Base-by-base conservation (phyloP, 768 basidiomycete species). In the Mrakia frigida region DNA sequence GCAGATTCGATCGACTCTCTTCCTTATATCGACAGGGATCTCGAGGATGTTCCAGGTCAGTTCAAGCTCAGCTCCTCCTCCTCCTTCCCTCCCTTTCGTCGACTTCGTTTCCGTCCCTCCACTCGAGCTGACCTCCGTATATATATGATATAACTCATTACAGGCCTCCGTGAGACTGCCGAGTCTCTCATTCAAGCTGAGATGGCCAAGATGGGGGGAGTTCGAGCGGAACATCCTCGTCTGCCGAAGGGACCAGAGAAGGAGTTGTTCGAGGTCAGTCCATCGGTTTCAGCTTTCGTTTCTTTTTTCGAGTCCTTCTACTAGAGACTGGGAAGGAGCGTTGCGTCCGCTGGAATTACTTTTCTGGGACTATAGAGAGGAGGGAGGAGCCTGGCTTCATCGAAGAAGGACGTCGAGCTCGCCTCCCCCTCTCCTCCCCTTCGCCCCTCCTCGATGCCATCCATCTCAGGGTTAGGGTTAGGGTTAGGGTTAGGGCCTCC, bases 1-100 rank as follows among this genome's bases (percentile, higher is more conserved):
- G 41, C 16, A 2, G 73, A 74, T 31, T 65, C 74, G 21, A 68
- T 78, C 23, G 77, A 78, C 60, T 68, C 77, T 37, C 69, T 78
- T 28, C 77, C 77, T 21, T 78, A 78, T 43, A 68, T 74, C 39
- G 77, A 78, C 61, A 53, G 72, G 33, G 63, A 78, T 31, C 77
- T 78, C 33, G 77, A 78, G 67, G 73, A 73, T 23, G 65, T 74
- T 14, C 65, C 77, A 23, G 73, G 77, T 78, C 25, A 25, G 74
- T 7, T 37, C 74, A 23, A 41, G 23, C 74, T 68, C 21, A 4
- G n/a, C 43, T 11, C 69, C 18, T 11, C n/a, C 59, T 37, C 75
- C 1, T 13, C n/a, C 18, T 28, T 43, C 37, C 33, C 9, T 53
- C 31, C 23, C n/a, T 31, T 41, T 23, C 43, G 41, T n/a, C 59